Base-by-base conservation (phyloP, 106 monocot genomes). In the Alisma plantagoaquatica region DNA sequence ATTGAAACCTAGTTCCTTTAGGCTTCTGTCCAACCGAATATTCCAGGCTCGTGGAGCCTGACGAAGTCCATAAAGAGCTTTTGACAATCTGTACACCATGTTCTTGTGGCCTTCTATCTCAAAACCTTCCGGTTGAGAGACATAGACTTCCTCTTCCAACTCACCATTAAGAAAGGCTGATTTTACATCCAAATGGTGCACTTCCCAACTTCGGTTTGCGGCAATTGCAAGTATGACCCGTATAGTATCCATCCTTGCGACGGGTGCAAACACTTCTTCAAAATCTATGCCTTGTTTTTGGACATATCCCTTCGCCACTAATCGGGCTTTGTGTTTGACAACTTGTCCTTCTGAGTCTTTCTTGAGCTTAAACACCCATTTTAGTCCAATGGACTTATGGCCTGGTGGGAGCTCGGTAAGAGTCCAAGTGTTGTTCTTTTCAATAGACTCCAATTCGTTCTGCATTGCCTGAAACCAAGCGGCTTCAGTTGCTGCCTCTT, bases 111-210 rank as follows among this genome's bases (percentile, higher is more conserved):
- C n/a, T n/a, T n/a, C n/a, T n/a, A n/a, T n/a, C n/a, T n/a, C n/a
- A n/a, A n/a, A n/a, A n/a, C n/a, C n/a, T n/a, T n/a, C n/a, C n/a
- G n/a, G n/a, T n/a, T n/a, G n/a, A n/a, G n/a, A n/a, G n/a, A n/a
- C n/a, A n/a, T n/a, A n/a, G n/a, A n/a, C n/a, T n/a, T n/a, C n/a
- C n/a, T n/a, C n/a, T n/a, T n/a, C n/a, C n/a, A n/a, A n/a, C n/a
- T n/a, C n/a, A n/a, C n/a, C n/a, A n/a, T n/a, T n/a, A n/a, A n/a
- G n/a, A n/a, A n/a, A n/a, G n/a, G n/a, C n/a, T n/a, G n/a, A n/a
- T n/a, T n/a, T n/a, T n/a, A n/a, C n/a, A n/a, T 48, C 42, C 2
- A 58, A 17, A 15, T 58, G 58, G 29, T 43, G 23, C 3, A 58
- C 25, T 14, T 44, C 0, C 43, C 35, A 58, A 1, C 21, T n/a